These are phyloP conservation scores for Fusarium nygamai DNA, from an alignment of 2,329 filamentous ascomycete genomes.

Conservation along the genomic window DNA sequence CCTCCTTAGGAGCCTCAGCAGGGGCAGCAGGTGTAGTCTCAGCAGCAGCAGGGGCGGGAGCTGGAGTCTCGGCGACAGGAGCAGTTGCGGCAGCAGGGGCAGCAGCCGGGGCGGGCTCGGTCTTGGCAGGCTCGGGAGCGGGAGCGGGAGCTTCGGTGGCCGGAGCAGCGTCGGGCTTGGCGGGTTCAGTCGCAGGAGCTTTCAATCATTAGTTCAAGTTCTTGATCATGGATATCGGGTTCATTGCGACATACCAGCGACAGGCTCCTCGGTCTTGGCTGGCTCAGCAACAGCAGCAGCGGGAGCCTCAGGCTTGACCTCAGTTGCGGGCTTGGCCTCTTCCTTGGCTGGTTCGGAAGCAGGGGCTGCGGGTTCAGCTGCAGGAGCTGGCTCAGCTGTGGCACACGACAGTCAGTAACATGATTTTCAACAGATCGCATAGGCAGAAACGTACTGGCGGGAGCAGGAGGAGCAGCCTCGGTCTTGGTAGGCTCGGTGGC, in stretches of 20 bases:
- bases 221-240: too few relatives aligned
- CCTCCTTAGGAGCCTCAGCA: slow-evolving; percentile 41
- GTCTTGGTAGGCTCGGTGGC: slow-evolving; percentile 49
- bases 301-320: slow-evolving; percentile 39
- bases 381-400: slow-evolving; percentile 38
- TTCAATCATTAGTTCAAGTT: slow-evolving; percentile 1
- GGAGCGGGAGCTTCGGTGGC: slow-evolving; percentile 42
- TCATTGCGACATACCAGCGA: slow-evolving; percentile 30
- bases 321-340: slow-evolving; percentile 43
- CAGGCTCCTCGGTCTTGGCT: slow-evolving; percentile 39
- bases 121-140: slow-evolving; percentile 42
- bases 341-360: slow-evolving; percentile 42
- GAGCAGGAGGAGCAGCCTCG: slow-evolving; percentile 46
- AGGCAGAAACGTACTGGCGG: slow-evolving; percentile 43
- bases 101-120: slow-evolving; percentile 31
- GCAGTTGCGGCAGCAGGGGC: slow-evolving; percentile 34
- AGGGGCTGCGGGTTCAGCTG: slow-evolving; percentile 40
- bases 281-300: slow-evolving; percentile 38
- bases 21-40: slow-evolving; percentile 19
- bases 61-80: slow-evolving; percentile 35
- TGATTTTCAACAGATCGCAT: background rate
- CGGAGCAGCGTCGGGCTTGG: slow-evolving; percentile 44
- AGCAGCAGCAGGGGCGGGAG: slow-evolving; percentile 36
- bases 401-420: slow-evolving; percentile 21
- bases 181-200: slow-evolving; percentile 41